A percentile compares a stretch with the other conserved stretches of the same genome.
phyloP scores from a whole-genome alignment of 129 eudicot species.

The Smallanthus sonchifolius region DNA sequence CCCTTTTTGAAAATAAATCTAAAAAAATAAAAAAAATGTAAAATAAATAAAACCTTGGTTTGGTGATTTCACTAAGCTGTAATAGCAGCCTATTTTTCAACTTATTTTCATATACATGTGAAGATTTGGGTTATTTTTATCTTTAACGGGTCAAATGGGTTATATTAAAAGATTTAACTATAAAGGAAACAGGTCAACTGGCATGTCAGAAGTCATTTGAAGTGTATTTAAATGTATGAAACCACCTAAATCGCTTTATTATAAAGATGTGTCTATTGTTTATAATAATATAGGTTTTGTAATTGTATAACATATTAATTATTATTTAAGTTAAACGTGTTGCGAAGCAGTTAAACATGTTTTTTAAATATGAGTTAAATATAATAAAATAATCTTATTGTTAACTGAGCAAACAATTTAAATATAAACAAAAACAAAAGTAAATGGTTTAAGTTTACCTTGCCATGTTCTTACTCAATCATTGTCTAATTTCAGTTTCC shows the following conservation, averaged over 20 bases:
- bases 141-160: background rate
- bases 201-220: background rate
- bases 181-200: background rate
- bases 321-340: background rate
- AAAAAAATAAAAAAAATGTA: no score
- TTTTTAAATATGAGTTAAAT: background rate
- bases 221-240: background rate
- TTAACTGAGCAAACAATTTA: background rate
- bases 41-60: no score
- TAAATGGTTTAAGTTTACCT: conserved; percentile 44
- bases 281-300: background rate
- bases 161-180: background rate
- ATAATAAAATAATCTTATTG: background rate
- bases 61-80: no score
- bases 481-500: conserved; percentile 70
- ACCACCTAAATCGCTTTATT: background rate
- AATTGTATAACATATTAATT: background rate
- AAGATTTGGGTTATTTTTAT: no score
- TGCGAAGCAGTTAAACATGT: conserved; percentile 10
- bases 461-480: conserved; percentile 62
- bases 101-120: no score
- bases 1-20: no score
- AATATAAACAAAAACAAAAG: background rate
- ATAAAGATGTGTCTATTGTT: background rate
- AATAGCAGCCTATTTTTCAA: no score